phyloP scores from a whole-genome alignment of 1,284 basidiomycete genomes.

The Pisolithus thermaeus region DNA sequence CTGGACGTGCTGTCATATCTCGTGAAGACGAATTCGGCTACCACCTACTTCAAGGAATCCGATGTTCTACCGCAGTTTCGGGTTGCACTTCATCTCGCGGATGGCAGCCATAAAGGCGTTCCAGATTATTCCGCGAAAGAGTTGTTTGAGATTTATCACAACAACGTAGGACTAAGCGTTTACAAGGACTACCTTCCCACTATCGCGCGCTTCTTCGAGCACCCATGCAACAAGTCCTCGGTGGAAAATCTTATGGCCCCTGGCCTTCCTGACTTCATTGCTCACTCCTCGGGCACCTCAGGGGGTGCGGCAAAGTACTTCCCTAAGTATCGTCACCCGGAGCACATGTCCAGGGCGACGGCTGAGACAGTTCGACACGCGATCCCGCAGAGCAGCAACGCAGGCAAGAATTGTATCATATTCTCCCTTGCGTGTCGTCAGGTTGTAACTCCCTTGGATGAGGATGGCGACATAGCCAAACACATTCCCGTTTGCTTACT shows the following conservation, averaged over 20 bases:
- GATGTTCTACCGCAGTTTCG: too few species aligned
- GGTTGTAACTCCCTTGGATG: conserved; percentile 12
- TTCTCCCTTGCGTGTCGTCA: conserved; percentile 16
- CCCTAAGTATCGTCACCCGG: conserved; percentile 18
- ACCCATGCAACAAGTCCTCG: conserved; percentile 13
- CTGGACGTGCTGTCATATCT: too few species aligned
- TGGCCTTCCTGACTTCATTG: conserved; percentile 19
- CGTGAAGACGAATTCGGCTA: too few species aligned
- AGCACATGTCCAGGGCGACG: conserved; percentile 16
- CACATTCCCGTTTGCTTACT: conserved; percentile 19
- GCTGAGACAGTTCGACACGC: conserved; percentile 11
- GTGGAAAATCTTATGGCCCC: conserved; percentile 20
- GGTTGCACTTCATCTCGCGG: too few species aligned
- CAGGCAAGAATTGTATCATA: conserved; percentile 16
- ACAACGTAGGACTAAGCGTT: conserved; percentile 13
- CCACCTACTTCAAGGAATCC: too few species aligned
- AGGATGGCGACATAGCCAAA: conserved; percentile 9
- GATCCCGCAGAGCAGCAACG: conserved; percentile 4
- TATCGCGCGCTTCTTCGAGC: conserved; percentile 16
- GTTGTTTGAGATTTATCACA: conserved; percentile 12
- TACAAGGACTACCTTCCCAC: conserved; percentile 21
- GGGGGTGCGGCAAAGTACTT: conserved; percentile 18
- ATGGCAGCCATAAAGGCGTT: not conserved
- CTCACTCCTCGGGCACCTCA: conserved; percentile 17
- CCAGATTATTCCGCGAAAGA: not conserved